Conservation (phyloP, 441 rosid genomes). For the Macaranga tanarius region DNA sequence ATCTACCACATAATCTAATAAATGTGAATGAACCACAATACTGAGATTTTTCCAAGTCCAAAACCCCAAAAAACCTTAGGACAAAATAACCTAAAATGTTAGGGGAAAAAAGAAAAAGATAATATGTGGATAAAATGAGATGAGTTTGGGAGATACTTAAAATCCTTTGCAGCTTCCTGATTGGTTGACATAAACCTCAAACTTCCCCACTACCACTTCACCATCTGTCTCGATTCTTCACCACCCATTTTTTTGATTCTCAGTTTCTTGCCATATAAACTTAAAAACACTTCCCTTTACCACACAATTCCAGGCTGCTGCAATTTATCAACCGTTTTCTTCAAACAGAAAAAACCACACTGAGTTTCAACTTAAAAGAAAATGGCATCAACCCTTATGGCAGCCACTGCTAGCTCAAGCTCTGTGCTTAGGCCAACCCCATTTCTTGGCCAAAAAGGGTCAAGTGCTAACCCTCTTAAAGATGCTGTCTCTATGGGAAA, state of each 20-base stretch:
- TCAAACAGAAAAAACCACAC: background rate
- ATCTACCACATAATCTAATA: background rate
- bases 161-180: constrained; percentile 59
- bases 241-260: constrained; percentile 43
- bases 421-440: constrained; percentile 48
- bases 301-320: constrained; percentile 22
- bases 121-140: constrained; percentile 59
- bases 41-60: background rate
- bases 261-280: constrained; percentile 23
- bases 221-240: constrained; percentile 21
- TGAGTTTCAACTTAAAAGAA: background rate
- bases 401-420: constrained; percentile 52
- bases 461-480: constrained; percentile 59
- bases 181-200: constrained; percentile 52
- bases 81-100: background rate
- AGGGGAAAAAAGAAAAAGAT: constrained; percentile 19
- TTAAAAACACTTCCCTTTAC: constrained; percentile 6
- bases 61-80: background rate
- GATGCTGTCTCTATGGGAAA: constrained; percentile 65
- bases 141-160: constrained; percentile 49
- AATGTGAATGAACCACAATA: background rate
- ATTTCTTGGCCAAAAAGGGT: constrained; percentile 65
- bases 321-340: constrained; percentile 3
- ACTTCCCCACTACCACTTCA: constrained; percentile 40
- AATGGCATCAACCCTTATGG: constrained; percentile 57